Percentiles rank a stretch among this genome's conserved stretches.
phyloP scores from a whole-genome alignment of 139 green algal genomes.

The Helicosporidium sp. region DNA sequence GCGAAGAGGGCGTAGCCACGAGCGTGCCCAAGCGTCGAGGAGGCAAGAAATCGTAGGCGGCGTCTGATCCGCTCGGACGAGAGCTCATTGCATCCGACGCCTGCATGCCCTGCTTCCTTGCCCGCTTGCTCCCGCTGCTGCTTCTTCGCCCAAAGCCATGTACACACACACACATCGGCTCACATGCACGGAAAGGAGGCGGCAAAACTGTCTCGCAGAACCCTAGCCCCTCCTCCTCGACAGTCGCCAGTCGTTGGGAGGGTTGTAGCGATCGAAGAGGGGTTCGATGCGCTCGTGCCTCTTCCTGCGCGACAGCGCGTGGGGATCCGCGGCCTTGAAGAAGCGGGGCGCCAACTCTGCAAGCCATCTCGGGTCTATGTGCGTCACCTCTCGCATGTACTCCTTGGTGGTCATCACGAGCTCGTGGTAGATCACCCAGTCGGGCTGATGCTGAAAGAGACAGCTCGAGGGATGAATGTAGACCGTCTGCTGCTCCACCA shows the following conservation, averaged over 20 bases:
- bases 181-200: too few relatives aligned
- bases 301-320: slow-evolving; percentile 82
- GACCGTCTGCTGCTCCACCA: slow-evolving; percentile 85
- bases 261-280: slow-evolving; percentile 78
- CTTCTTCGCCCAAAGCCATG: too few relatives aligned
- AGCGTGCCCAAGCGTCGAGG: too few relatives aligned
- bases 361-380: slow-evolving; percentile 92
- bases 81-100: too few relatives aligned
- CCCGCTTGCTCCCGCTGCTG: too few relatives aligned
- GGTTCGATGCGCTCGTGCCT: slow-evolving; percentile 85
- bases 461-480: slow-evolving; percentile 82
- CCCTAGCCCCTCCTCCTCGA: slow-evolving; percentile 39
- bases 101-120: too few relatives aligned
- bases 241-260: slow-evolving; percentile 72
- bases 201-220: too few relatives aligned
- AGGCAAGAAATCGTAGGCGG: too few relatives aligned
- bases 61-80: too few relatives aligned
- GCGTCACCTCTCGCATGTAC: slow-evolving; percentile 82
- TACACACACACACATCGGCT: too few relatives aligned
- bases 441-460: slow-evolving; percentile 82
- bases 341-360: slow-evolving; percentile 90
- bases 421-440: slow-evolving; percentile 77
- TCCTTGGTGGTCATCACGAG: slow-evolving; percentile 95
- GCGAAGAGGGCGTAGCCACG: too few relatives aligned
- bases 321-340: slow-evolving; percentile 77